Percentiles rank a stretch among this genome's conserved stretches.
These are phyloP conservation scores for Kalanchoe fedtschenkoi DNA, from an alignment of 164 flowering plant genomes.

Conservation along the genomic window DNA sequence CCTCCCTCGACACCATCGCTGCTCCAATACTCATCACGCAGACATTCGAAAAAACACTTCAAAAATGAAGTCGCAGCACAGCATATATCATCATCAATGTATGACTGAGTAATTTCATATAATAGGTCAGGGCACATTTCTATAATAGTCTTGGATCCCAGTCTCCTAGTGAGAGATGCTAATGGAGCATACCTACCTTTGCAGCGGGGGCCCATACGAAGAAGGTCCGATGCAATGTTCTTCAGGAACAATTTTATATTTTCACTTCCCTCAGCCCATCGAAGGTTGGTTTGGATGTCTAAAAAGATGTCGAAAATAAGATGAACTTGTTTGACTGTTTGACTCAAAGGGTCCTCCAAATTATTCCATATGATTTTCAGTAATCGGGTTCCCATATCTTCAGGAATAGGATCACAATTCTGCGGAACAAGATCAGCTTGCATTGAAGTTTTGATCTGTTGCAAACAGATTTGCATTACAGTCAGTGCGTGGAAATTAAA, in stretches of 20 bases:
- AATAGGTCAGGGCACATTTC: constrained; percentile 54
- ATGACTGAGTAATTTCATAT: constrained; percentile 55
- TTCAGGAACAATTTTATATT: constrained; percentile 32
- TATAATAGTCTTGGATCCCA: constrained; percentile 71
- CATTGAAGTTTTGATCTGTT: constrained; percentile 81
- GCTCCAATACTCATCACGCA: constrained; percentile 92
- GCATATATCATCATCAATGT: constrained; percentile 89
- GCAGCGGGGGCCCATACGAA: constrained; percentile 75
- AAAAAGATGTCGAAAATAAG: constrained; percentile 79
- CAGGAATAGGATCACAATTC: constrained; percentile 53
- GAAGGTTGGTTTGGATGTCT: constrained; percentile 56
- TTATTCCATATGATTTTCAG: constrained; percentile 89
- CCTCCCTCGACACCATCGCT: constrained; percentile 84
- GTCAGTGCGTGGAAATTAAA: constrained; percentile 92
- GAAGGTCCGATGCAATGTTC: constrained; percentile 62
- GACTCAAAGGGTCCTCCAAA: constrained; percentile 94
- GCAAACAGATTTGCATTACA: constrained; percentile 90
- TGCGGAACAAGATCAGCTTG: constrained; percentile 30
- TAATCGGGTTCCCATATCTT: constrained; percentile 52
- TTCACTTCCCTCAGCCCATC: constrained; percentile 33
- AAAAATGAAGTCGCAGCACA: constrained; percentile 83
- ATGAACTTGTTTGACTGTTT: constrained; percentile 97
- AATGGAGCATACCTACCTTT: constrained; percentile 95
- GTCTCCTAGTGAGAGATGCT: constrained; percentile 78
- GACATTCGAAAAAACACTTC: constrained; percentile 77